Base-by-base conservation (phyloP, 257 asterid genomes). In the Nicotiana benthamiana region DNA sequence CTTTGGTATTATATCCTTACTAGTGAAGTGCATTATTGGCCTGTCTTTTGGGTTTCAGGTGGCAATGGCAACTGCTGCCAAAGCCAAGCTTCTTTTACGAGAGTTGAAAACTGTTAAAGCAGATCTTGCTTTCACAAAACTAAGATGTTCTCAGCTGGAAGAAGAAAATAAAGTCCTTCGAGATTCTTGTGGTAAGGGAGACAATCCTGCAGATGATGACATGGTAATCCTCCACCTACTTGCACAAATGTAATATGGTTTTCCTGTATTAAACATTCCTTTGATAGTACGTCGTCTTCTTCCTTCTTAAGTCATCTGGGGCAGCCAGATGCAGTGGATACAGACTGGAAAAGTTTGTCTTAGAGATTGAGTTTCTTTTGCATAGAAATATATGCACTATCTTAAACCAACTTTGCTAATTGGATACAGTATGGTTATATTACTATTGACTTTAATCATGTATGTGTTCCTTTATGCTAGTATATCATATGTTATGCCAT, bases 11-110 rank as follows among this genome's bases (percentile, higher is more conserved):
- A 67, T 82, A 24, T 56, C 79, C 76, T 80, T 81, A 75, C 74
- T 80, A 65, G 65, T 84, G 79, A 84, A 80, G 60, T 81, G 86
- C 88, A 83, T 83, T 59, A 75, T 80, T 52, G 59, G 36, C 32
- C 53, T 80, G 70, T 27, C 22, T 60, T 77, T 74, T 80, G 83
- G 80, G 53, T 82, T 64, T 51, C 88, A 95, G 98, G 98, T 93
- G 83, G 99, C 97, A 27, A 89, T 95, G 98, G 99, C 98, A 43
- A 93, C 96, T 16, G 97, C 99, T 82, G 99, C 98, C 4, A 95
- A 92, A 84, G 97, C 93, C 27, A 93, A 95, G 83, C 92, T 95
- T 66, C 96, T 93, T 2, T 89, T 95, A n/a, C 86, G 97, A 53
- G 99, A 95, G 88, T 89, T 95, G 63, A 93, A 95, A 86, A 95